phyloP scores from a whole-genome alignment of 495 filamentous ascomycete genomes.

The Aspergillus olivimuriae region DNA sequence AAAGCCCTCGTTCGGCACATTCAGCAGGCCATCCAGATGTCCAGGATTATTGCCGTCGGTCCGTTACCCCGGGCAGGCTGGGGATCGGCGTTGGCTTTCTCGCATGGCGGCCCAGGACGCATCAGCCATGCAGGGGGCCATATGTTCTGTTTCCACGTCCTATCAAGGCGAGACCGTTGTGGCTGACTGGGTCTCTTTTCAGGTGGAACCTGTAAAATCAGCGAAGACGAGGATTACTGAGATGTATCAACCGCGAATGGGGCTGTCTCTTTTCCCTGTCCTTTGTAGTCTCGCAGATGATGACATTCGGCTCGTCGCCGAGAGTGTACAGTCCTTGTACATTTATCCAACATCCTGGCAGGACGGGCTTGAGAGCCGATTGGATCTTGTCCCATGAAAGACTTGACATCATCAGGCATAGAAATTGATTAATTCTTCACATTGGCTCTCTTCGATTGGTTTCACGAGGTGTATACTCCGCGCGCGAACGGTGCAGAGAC shows the following conservation, averaged over 20 bases:
- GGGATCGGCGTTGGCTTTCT: slow-evolving; percentile 5
- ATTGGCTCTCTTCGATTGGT: neutral
- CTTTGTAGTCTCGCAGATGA: no score
- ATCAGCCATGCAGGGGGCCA: slow-evolving; percentile 3
- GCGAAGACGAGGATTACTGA: neutral
- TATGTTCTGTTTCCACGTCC: neutral
- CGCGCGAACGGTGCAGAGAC: slow-evolving; percentile 2
- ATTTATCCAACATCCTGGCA: neutral
- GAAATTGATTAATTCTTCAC: neutral
- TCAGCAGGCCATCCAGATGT: neutral
- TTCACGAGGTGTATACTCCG: neutral
- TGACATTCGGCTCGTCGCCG: neutral
- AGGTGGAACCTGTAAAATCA: neutral
- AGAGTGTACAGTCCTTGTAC: neutral
- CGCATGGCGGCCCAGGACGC: neutral
- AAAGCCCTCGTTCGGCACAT: neutral
- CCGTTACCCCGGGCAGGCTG: slow-evolving; percentile 10
- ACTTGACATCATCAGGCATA: neutral
- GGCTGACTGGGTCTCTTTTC: no score
- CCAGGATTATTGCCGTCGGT: slow-evolving; percentile 5
- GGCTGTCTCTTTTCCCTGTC: no score
- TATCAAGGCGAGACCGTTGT: no score
- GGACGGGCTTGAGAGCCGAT: neutral
- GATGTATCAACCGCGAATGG: neutral
- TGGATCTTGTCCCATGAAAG: neutral